Conservation (phyloP, 1,284 basidiomycete genomes). For the Pisolithus thermaeus region DNA sequence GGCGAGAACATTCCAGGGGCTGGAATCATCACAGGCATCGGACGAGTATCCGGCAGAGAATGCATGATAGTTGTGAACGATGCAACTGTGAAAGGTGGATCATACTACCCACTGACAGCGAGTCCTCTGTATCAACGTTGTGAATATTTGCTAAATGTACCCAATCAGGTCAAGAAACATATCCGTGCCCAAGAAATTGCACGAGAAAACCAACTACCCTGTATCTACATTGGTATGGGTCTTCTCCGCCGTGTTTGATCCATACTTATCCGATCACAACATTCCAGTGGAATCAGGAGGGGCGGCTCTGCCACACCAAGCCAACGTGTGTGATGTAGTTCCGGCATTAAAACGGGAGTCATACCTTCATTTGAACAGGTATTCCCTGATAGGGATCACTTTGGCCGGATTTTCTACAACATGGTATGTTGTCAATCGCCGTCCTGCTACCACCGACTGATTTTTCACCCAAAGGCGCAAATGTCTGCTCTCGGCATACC, state of each 20-base stretch:
- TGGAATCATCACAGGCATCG: constrained; percentile 88
- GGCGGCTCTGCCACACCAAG: constrained; percentile 88
- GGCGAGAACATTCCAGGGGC: constrained; percentile 79
- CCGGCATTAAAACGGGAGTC: constrained; percentile 1
- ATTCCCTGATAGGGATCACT: constrained; percentile 89
- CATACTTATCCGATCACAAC: constrained; percentile 8
- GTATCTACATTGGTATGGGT: constrained; percentile 79
- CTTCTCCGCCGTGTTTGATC: background rate
- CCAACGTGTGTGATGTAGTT: constrained; percentile 52
- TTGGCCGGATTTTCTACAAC: constrained; percentile 95
- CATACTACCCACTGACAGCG: constrained; percentile 89
- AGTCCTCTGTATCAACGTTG: constrained; percentile 10
- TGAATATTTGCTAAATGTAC: constrained; percentile 2
- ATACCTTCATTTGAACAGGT: constrained; percentile 33
- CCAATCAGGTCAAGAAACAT: constrained; percentile 84
- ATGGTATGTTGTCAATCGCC: constrained; percentile 54
- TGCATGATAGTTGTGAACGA: constrained; percentile 93
- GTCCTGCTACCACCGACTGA: constrained; percentile 9
- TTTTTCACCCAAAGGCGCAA: constrained; percentile 53
- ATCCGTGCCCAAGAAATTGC: constrained; percentile 92
- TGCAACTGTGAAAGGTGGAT: constrained; percentile 90
- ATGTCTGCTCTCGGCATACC: constrained; percentile 89
- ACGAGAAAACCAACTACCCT: constrained; percentile 83
- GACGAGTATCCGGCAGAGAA: constrained; percentile 73
- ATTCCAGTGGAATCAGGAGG: constrained; percentile 85